phyloP scores from a whole-genome alignment of 1,284 basidiomycete species.

The Pyrrhoderma lamaoense region DNA sequence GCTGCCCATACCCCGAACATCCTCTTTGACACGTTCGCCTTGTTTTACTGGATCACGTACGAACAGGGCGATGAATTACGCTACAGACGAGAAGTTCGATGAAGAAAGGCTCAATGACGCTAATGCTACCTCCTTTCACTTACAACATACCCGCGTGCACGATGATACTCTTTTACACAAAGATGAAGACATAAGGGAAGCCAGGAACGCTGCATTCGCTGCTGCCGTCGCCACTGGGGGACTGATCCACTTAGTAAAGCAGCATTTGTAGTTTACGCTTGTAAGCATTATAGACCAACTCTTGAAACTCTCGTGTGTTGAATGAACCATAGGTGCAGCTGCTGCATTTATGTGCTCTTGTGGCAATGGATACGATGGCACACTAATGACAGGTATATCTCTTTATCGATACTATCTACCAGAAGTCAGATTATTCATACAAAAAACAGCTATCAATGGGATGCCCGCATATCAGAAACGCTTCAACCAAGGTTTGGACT shows the following conservation, averaged over 20 bases:
- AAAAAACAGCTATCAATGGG: slow-evolving; percentile 21
- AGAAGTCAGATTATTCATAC: too few species aligned
- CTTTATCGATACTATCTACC: too few species aligned
- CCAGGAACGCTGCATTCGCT: slow-evolving; percentile 10
- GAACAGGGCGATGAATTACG: too few species aligned
- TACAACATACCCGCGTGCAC: neutral
- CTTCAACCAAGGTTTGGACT: slow-evolving; percentile 16
- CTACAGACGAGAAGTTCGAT: slow-evolving; percentile 5
- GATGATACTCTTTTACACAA: neutral
- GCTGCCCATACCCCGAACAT: too few species aligned
- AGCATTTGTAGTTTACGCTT: slow-evolving; percentile 19
- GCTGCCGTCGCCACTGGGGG: slow-evolving; percentile 15
- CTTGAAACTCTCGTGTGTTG: neutral
- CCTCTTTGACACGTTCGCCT: too few species aligned
- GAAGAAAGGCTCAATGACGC: slow-evolving; percentile 6
- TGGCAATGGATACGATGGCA: slow-evolving; percentile 17
- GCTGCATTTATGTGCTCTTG: slow-evolving; percentile 19
- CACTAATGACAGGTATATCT: neutral
- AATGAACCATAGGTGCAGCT: slow-evolving; percentile 13
- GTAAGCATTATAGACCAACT: slow-evolving; percentile 3
- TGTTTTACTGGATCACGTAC: too few species aligned
- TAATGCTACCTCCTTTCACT: neutral
- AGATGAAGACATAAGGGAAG: slow-evolving; percentile 11
- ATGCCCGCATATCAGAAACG: slow-evolving; percentile 16
- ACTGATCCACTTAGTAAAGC: slow-evolving; percentile 16